Evolutionary conservation across 169 alveolate species (phyloP).

Genomic region (Babesia caballi): DNA sequence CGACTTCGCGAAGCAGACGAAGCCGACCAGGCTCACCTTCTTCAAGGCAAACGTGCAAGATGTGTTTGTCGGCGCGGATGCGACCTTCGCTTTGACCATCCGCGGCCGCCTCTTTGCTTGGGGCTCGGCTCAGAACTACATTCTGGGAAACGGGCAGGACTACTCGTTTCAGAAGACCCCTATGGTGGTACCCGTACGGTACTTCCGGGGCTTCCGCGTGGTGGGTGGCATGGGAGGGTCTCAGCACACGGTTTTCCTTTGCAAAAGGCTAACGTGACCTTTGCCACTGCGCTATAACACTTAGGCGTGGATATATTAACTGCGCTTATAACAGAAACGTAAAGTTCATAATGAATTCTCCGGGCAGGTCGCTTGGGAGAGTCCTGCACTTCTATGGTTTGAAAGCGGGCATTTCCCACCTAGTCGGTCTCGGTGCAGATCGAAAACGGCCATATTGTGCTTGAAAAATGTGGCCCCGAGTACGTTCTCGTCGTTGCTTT

Average conservation of each 20-base stretch:
- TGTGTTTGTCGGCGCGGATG: conserved; percentile 57
- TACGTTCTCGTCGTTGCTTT: conserved; percentile 59
- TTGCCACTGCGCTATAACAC: background rate
- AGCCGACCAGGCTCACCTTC: conserved; percentile 16
- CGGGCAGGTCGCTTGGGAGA: background rate
- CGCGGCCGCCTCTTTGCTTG: conserved; percentile 47
- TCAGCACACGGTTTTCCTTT: conserved; percentile 64
- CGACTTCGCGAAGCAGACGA: conserved; percentile 21
- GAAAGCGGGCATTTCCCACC: conserved; percentile 12
- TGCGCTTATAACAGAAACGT: background rate
- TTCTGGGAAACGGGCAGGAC: conserved; percentile 62
- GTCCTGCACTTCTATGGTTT: background rate
- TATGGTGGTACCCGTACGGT: background rate
- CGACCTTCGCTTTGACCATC: conserved; percentile 24
- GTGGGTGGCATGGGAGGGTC: conserved; percentile 58
- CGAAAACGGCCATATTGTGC: conserved; percentile 65
- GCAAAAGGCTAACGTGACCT: background rate
- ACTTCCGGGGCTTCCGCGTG: conserved; percentile 8
- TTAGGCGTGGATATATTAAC: background rate
- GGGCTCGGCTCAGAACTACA: conserved; percentile 68
- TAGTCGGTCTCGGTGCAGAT: conserved; percentile 41
- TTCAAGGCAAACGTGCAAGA: conserved; percentile 5
- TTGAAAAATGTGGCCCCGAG: conserved; percentile 77
- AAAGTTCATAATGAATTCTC: background rate
- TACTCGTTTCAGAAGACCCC: conserved; percentile 42